Percentiles rank a stretch among this genome's conserved stretches.
These are phyloP conservation scores for Peribolospora baueri DNA, from an alignment of 768 basidiomycete species.

Conservation along the genomic window DNA sequence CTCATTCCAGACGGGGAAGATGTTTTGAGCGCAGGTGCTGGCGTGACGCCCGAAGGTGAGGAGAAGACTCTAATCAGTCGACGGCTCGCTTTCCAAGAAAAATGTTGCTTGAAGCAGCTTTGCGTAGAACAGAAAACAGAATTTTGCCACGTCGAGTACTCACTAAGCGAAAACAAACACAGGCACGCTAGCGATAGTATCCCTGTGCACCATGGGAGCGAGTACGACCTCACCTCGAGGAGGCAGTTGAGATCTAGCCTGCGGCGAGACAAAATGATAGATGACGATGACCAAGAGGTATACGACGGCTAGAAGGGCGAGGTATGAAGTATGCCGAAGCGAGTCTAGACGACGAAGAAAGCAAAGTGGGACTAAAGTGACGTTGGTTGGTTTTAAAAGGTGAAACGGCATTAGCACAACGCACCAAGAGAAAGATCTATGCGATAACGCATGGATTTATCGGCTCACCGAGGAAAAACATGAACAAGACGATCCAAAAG, in stretches of 20 bases:
- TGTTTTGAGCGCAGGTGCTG: constrained; percentile 51
- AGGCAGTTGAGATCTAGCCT: constrained; percentile 8
- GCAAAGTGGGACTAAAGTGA: constrained; percentile 39
- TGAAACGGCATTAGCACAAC: constrained; percentile 5
- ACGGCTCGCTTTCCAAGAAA: no score
- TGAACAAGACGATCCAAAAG: constrained; percentile 60
- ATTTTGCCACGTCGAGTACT: no score
- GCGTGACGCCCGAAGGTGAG: constrained; percentile 19
- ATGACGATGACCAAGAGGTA: neutral
- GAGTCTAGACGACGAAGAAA: constrained; percentile 66
- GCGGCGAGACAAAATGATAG: neutral
- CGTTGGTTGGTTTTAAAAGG: constrained; percentile 1
- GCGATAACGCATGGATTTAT: no score
- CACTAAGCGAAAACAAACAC: no score
- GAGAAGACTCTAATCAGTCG: no score
- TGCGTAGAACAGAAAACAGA: no score
- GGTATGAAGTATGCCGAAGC: constrained; percentile 68
- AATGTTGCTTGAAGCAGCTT: no score
- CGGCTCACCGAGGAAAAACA: constrained; percentile 27
- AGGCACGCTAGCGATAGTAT: no score
- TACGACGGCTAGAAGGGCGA: constrained; percentile 65
- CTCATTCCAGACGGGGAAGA: constrained; percentile 89
- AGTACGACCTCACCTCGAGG: no score
- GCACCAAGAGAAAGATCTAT: no score
- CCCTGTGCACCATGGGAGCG: no score